phyloP scores from a whole-genome alignment of 1,284 basidiomycete genomes.

The Sanguinoderma infundibulare region DNA sequence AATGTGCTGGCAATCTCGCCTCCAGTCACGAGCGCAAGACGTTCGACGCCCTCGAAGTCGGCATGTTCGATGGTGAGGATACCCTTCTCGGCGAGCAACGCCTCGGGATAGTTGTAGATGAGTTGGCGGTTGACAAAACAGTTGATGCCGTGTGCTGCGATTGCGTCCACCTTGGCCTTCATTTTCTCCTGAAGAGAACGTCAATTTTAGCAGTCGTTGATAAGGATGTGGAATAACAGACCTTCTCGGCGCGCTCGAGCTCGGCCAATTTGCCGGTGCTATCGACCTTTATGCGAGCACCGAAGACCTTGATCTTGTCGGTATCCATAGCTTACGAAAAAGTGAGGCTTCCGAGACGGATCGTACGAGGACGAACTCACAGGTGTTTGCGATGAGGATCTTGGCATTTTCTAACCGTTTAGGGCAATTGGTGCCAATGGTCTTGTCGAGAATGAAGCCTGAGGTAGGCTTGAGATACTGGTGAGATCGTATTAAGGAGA shows the following conservation, averaged over 20 bases:
- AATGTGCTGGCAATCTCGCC: constrained; percentile 98
- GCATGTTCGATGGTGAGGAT: constrained; percentile 99
- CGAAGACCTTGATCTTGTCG: constrained; percentile 99
- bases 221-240: constrained; percentile 34
- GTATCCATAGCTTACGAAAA: constrained; percentile 91
- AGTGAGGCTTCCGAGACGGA: not conserved
- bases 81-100: constrained; percentile 90
- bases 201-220: not conserved
- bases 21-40: constrained; percentile 94
- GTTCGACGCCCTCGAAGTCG: constrained; percentile 98
- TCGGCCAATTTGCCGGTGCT: constrained; percentile 97
- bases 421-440: constrained; percentile 93
- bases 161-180: constrained; percentile 97
- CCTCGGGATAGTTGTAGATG: constrained; percentile 99
- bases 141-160: constrained; percentile 95
- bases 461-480: not conserved
- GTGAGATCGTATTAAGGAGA: not conserved
- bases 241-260: constrained; percentile 93
- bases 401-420: constrained; percentile 95
- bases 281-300: constrained; percentile 95
- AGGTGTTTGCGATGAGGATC: constrained; percentile 98
- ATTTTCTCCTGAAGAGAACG: constrained; percentile 83
- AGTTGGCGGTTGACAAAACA: constrained; percentile 98
- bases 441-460: constrained; percentile 99
- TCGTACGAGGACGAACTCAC: constrained; percentile 47